Conservation (phyloP, 495 filamentous ascomycete genomes). For the Penicillium desertorum region DNA sequence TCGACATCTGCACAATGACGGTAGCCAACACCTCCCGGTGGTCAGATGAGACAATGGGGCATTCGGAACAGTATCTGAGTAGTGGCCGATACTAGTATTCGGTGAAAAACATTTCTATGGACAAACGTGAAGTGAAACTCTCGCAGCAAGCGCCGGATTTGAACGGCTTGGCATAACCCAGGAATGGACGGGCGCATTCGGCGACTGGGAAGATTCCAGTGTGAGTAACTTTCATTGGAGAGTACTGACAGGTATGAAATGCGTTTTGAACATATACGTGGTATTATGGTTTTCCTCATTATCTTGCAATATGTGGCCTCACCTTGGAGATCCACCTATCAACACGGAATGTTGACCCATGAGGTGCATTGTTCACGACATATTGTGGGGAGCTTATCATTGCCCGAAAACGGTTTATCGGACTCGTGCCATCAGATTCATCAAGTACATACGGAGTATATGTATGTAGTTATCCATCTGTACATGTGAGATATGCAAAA, state of each 20-base stretch:
- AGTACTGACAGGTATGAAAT: background rate
- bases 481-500: background rate
- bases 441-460: too few relatives aligned
- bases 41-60: constrained; percentile 7
- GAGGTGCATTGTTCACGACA: background rate
- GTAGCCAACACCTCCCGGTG: background rate
- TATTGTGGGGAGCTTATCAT: constrained; percentile 1
- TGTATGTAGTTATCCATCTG: too few relatives aligned
- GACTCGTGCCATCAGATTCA: background rate
- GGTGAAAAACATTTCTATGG: background rate
- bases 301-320: background rate
- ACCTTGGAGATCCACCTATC: background rate
- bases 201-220: background rate
- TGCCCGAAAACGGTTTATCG: constrained; percentile 6
- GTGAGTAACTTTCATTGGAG: background rate
- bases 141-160: constrained; percentile 7
- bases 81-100: background rate
- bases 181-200: constrained; percentile 11
- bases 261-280: background rate
- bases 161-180: constrained; percentile 8
- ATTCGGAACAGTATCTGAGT: background rate
- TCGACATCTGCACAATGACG: constrained; percentile 15
- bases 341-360: background rate
- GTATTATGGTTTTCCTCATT: background rate
- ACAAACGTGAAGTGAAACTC: background rate